Base-by-base conservation (phyloP, 73 alveolate genomes). In the Uronychia binucleata region DNA sequence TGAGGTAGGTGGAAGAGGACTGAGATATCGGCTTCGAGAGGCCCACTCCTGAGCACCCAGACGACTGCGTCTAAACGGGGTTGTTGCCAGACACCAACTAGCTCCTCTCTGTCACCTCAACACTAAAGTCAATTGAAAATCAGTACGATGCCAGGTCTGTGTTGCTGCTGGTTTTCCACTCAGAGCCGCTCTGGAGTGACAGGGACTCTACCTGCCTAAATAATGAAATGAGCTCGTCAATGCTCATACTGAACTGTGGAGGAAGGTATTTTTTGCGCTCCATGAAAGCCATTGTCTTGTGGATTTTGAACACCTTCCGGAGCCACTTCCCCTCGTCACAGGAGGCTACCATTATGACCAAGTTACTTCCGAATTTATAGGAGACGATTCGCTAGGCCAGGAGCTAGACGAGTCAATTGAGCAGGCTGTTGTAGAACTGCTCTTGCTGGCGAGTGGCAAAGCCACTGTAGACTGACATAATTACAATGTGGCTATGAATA, bases 401-500 rank as follows among this genome's bases (percentile, higher is more conserved):
- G 5, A 46, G 19, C 19, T 46, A 19, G 19, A 46, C 67, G 5
- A 46, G 19, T 46, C 67, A 46, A 19, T 46, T 46, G 19, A 46
- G 67, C n/a, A 82, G 59, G 28, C 75, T 77, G 78, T 88, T 88
- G 74, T 88, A 88, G 78, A 60, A 34, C 75, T 83, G 26, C 78
- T 88, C 94, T 76, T 82, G 80, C 75, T 76, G 60, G 31, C 94
- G 30, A 28, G 94, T 88, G 32, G 88, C 91, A 57, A 88, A 88
- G 29, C 94, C 94, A 31, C 90, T 59, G 57, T 88, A 88, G 14
- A 88, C 84, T 60, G 94, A 88, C 94, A 89, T 89, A 33, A 19
- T 77, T 32, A 34, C 1, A 30, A 32, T 75, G 31, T 75, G 74
- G 26, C 13, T 14, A 57, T 14, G 13, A 14, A 26, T 14, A 57